phyloP scores from a whole-genome alignment of 1,284 basidiomycete species.

The Violaceomyces palustris region DNA sequence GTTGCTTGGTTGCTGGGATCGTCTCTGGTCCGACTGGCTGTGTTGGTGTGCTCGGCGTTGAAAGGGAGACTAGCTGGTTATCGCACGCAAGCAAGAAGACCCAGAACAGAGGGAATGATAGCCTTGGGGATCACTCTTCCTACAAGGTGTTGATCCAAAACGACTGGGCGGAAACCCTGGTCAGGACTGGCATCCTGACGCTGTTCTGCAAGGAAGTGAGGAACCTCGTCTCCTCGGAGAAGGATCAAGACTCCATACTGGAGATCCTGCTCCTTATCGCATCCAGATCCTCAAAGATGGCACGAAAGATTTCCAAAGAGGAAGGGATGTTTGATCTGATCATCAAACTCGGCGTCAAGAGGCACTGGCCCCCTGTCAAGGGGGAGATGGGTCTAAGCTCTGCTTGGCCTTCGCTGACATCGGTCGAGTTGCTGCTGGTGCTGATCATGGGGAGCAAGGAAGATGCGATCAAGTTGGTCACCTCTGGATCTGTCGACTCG shows the following conservation, averaged over 20 bases:
- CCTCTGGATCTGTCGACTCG: no score
- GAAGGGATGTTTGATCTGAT: constrained; percentile 14
- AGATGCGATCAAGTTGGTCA: no score
- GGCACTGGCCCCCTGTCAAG: constrained; percentile 26
- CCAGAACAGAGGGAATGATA: neutral
- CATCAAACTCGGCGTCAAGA: constrained; percentile 17
- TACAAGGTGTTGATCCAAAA: constrained; percentile 13
- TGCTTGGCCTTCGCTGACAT: no score
- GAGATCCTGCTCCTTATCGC: constrained; percentile 23
- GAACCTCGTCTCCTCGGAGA: constrained; percentile 19
- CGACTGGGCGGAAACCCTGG: constrained; percentile 24
- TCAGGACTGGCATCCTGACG: constrained; percentile 17
- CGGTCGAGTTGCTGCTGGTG: no score
- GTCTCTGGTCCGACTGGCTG: constrained; percentile 14
- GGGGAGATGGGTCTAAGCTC: no score
- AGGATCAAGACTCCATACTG: constrained; percentile 20
- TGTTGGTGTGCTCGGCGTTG: constrained; percentile 2
- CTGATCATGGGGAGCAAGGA: no score
- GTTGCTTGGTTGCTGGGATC: constrained; percentile 16
- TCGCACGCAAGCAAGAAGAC: neutral
- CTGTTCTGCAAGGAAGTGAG: no score
- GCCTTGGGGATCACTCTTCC: no score
- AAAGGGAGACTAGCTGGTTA: neutral
- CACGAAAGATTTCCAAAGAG: constrained; percentile 7
- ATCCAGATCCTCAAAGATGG: constrained; percentile 17